Evolutionary conservation across 805 yeast genomes (phyloP).

Genomic region (Cyberlindnera mrakii): DNA sequence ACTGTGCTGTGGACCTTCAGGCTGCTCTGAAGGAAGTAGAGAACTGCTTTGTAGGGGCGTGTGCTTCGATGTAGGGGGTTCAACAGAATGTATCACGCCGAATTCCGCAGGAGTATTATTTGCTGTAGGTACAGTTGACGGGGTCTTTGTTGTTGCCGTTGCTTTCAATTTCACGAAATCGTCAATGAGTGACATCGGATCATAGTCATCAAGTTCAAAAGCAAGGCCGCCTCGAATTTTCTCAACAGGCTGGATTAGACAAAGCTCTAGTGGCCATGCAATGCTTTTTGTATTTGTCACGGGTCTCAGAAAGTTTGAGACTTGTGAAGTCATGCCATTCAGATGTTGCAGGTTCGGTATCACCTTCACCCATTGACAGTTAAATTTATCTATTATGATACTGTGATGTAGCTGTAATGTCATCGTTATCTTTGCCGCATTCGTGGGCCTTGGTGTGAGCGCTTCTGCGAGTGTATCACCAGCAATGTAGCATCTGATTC

Average conservation of each 20-base stretch:
- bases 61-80: slow-evolving; percentile 6
- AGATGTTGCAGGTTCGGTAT: slow-evolving; percentile 64
- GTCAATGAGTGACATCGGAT: slow-evolving; percentile 32
- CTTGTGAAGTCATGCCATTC: slow-evolving; percentile 59
- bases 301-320: slow-evolving; percentile 47
- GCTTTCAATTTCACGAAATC: slow-evolving; percentile 33
- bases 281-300: slow-evolving; percentile 51
- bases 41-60: slow-evolving; percentile 4
- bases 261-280: slow-evolving; percentile 68
- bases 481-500: slow-evolving; percentile 41
- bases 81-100: slow-evolving; percentile 2
- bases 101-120: slow-evolving; percentile 21
- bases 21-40: not conserved
- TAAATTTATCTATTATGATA: slow-evolving; percentile 13
- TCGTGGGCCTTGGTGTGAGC: slow-evolving; percentile 35
- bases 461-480: slow-evolving; percentile 30
- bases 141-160: slow-evolving; percentile 33
- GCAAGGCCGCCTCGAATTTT: not conserved
- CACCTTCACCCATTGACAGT: slow-evolving; percentile 53
- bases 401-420: slow-evolving; percentile 33
- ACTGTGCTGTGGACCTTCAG: not conserved
- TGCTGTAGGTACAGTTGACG: slow-evolving; percentile 23
- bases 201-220: slow-evolving; percentile 10
- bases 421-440: slow-evolving; percentile 30
- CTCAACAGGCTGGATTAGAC: slow-evolving; percentile 47